Evolutionary conservation across 2,329 filamentous ascomycete species (phyloP).

Genomic region (Davidsoniella australis): DNA sequence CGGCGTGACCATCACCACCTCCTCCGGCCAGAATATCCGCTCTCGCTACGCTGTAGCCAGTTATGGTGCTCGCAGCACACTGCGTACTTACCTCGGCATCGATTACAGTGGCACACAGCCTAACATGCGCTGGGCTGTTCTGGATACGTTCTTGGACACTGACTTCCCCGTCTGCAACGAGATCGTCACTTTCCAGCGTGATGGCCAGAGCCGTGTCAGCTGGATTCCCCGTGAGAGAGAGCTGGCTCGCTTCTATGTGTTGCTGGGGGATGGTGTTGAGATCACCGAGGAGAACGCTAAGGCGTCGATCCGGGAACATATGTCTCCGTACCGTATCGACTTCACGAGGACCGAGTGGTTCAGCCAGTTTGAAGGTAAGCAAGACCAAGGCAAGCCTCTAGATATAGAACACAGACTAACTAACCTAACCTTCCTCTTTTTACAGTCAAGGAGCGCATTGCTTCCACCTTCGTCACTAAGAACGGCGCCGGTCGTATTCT

Average conservation of each 20-base stretch:
- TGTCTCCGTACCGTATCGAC: slow-evolving; percentile 26
- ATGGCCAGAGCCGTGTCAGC: slow-evolving; percentile 28
- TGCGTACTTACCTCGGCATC: slow-evolving; percentile 25
- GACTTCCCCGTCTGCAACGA: slow-evolving; percentile 29
- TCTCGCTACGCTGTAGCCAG: slow-evolving; percentile 31
- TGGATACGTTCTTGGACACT: slow-evolving; percentile 32
- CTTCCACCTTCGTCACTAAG: slow-evolving; percentile 19
- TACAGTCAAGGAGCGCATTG: slow-evolving; percentile 26
- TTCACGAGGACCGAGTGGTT: slow-evolving; percentile 31
- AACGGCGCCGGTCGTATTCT: slow-evolving; percentile 26
- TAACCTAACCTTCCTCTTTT: too few species aligned
- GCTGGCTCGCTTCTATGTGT: slow-evolving; percentile 23
- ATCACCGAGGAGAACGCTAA: slow-evolving; percentile 22
- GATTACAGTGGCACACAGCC: slow-evolving; percentile 29
- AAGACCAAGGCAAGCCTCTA: neutral
- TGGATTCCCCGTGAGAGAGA: slow-evolving; percentile 32
- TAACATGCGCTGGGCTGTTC: slow-evolving; percentile 32
- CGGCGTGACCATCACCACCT: slow-evolving; percentile 17
- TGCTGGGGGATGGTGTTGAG: slow-evolving; percentile 27
- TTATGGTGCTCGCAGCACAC: slow-evolving; percentile 32
- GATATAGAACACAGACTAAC: slow-evolving; percentile 3
- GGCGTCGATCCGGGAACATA: slow-evolving; percentile 23
- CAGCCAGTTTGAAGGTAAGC: slow-evolving; percentile 29
- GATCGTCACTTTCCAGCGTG: slow-evolving; percentile 30
- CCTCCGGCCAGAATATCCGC: slow-evolving; percentile 19